Percentiles rank a stretch among this genome's conserved stretches.
phyloP scores from a whole-genome alignment of 495 filamentous ascomycete species.

The Astrocystis sublimbata region DNA sequence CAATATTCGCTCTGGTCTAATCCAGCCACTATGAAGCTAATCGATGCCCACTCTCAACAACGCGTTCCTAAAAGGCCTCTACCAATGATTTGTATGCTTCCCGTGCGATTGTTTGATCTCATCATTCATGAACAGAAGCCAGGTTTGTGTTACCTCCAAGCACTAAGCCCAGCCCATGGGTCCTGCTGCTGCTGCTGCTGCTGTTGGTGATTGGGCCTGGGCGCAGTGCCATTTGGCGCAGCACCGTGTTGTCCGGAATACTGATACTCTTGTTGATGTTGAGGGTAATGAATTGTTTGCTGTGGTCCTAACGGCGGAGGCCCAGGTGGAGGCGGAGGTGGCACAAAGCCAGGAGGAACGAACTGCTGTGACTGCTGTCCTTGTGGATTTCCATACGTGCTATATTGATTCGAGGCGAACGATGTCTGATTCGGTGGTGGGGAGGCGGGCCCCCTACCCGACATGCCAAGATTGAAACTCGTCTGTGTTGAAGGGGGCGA shows the following conservation, averaged over 20 bases:
- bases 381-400: constrained; percentile 50
- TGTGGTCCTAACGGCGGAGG: constrained; percentile 75
- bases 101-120: not conserved
- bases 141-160: constrained; percentile 69
- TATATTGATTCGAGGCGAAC: constrained; percentile 41
- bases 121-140: not conserved
- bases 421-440: constrained; percentile 55
- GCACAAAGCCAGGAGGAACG: constrained; percentile 81
- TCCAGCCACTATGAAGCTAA: not conserved
- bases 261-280: constrained; percentile 45
- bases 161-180: constrained; percentile 85
- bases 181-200: constrained; percentile 46
- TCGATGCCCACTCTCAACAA: not conserved
- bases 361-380: constrained; percentile 42
- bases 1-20: not conserved
- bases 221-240: constrained; percentile 39
- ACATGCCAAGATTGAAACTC: constrained; percentile 45
- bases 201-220: constrained; percentile 38
- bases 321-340: constrained; percentile 85
- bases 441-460: constrained; percentile 48
- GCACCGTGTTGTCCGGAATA: constrained; percentile 29
- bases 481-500: constrained; percentile 51
- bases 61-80: constrained; percentile 4
- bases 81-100: not conserved
- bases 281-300: constrained; percentile 59